Evolutionary conservation across 2,329 filamentous ascomycete genomes (phyloP).

Genomic region (Fusarium tjaetaba): DNA sequence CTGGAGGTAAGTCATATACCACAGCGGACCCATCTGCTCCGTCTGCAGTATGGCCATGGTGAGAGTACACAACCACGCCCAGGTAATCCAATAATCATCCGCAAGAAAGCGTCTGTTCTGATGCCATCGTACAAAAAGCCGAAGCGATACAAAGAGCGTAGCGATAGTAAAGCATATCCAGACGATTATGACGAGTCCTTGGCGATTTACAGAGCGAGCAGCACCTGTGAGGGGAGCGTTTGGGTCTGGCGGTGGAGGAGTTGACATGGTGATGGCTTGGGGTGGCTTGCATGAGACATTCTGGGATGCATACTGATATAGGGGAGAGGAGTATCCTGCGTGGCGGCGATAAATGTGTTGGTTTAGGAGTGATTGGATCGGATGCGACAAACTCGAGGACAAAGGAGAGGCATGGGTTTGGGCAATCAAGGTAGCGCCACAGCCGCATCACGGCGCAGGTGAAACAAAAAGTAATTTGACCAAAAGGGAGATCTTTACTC

Average conservation of each 20-base stretch:
- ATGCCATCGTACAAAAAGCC: conserved; percentile 9
- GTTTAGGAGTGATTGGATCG: too few relatives aligned
- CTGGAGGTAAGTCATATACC: conserved; percentile 18
- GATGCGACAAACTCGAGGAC: too few relatives aligned
- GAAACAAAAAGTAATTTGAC: too few relatives aligned
- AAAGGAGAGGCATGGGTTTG: too few relatives aligned
- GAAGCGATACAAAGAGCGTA: not conserved
- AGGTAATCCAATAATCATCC: conserved; percentile 27
- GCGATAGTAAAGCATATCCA: conserved; percentile 22
- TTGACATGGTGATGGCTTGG: conserved; percentile 14
- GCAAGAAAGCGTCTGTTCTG: conserved; percentile 16
- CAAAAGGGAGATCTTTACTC: too few relatives aligned
- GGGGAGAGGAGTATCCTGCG: too few relatives aligned
- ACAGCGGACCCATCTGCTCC: conserved; percentile 20
- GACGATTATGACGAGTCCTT: not conserved
- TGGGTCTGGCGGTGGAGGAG: not conserved
- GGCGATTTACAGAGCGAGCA: not conserved
- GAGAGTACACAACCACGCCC: conserved; percentile 13
- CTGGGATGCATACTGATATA: too few relatives aligned
- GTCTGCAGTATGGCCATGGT: conserved; percentile 27
- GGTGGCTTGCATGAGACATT: not conserved
- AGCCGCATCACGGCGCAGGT: too few relatives aligned
- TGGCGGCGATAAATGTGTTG: too few relatives aligned
- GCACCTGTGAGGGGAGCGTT: conserved; percentile 15
- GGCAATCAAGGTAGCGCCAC: too few relatives aligned